Percentiles rank a stretch among this genome's conserved stretches.
Conservation (phyloP, 2,329 filamentous ascomycete genomes). For the Fusarium fracticaudum region DNA sequence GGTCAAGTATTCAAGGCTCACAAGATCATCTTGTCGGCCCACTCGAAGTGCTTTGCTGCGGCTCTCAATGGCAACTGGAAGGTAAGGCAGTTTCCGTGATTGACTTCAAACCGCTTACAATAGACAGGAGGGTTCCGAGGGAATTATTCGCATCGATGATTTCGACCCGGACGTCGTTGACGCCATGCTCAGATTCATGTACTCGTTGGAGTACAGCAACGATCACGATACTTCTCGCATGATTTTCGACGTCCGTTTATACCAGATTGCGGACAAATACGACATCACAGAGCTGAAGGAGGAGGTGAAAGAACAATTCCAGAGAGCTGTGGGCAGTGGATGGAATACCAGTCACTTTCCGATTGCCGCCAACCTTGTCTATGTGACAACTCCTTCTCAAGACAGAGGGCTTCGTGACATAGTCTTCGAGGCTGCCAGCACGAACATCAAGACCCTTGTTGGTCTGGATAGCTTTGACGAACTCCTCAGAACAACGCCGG, state of each 20-base stretch:
- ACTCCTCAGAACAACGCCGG: neutral
- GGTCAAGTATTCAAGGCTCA: neutral
- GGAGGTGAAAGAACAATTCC: neutral
- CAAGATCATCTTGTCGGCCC: neutral
- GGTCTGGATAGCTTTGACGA: neutral
- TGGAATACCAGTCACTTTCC: neutral
- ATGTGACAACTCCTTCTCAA: neutral
- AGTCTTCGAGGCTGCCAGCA: neutral
- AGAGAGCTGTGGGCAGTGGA: neutral
- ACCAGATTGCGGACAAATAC: neutral
- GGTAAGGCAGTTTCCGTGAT: neutral
- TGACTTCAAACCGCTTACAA: too few relatives aligned
- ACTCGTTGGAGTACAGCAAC: neutral
- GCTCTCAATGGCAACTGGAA: slow-evolving; percentile 5
- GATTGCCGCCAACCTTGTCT: neutral
- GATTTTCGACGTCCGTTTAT: neutral
- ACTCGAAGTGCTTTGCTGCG: neutral
- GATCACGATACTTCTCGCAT: accelerated
- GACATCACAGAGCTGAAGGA: neutral
- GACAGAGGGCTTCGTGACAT: neutral
- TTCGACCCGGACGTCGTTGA: neutral
- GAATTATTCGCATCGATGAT: neutral
- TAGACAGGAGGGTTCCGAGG: neutral
- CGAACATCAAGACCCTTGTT: neutral
- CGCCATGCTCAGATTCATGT: neutral